Evolutionary conservation across 176 grass and related monocot species (phyloP).

Genomic region (Raddia distichophylla): DNA sequence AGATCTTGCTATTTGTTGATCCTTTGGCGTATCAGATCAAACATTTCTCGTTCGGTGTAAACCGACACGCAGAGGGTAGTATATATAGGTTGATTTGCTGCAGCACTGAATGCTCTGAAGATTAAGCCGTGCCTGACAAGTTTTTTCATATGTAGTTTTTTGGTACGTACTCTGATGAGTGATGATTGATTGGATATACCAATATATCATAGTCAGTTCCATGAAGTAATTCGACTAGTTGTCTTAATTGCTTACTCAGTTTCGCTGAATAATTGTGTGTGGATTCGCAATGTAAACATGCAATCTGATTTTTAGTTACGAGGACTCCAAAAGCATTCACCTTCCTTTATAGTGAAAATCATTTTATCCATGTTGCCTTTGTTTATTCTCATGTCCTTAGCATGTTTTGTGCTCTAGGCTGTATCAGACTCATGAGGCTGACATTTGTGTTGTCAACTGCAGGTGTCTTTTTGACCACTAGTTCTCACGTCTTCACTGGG

Average conservation of each 20-base stretch:
- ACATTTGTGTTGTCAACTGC: slow-evolving; percentile 20
- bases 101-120: not conserved
- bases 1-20: not conserved
- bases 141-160: not conserved
- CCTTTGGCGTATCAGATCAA: not conserved
- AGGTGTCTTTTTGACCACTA: slow-evolving; percentile 35
- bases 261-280: not conserved
- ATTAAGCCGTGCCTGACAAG: not conserved
- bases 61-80: not conserved
- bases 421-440: not conserved
- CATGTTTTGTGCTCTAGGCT: not conserved
- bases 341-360: not conserved
- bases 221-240: not conserved
- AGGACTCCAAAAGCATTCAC: too few relatives aligned
- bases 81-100: not conserved
- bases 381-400: not conserved
- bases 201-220: not conserved
- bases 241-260: not conserved
- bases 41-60: not conserved
- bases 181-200: not conserved
- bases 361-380: not conserved
- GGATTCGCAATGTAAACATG: slow-evolving; percentile 3
- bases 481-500: slow-evolving; percentile 5
- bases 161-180: not conserved
- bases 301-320: not conserved